A percentile compares a stretch with the other conserved stretches of the same genome.
Conservation (phyloP, 371 early-diverging fungal species). For the Gilbertella persicaria region DNA sequence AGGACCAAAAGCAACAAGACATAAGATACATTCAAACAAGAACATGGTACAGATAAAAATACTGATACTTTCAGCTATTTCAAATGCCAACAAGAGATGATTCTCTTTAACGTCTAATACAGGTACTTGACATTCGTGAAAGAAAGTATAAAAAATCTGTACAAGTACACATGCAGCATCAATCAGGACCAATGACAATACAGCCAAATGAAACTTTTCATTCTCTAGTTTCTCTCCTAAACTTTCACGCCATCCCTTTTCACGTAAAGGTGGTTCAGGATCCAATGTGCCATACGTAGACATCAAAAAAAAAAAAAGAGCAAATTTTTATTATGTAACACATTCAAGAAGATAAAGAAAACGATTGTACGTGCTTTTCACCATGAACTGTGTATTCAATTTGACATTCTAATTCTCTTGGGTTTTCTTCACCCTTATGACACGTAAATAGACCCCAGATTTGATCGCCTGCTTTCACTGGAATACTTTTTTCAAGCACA, state of each 20-base stretch:
- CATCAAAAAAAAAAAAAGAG: constrained; percentile 13
- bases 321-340: neutral
- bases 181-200: constrained; percentile 33
- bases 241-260: constrained; percentile 30
- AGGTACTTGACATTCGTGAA: constrained; percentile 31
- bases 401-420: constrained; percentile 63
- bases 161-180: constrained; percentile 41
- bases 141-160: constrained; percentile 35
- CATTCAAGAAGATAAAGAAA: constrained; percentile 24
- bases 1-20: constrained; percentile 46
- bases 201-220: constrained; percentile 29
- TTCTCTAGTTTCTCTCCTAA: constrained; percentile 43
- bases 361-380: constrained; percentile 31
- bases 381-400: constrained; percentile 50
- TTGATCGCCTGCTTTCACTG: constrained; percentile 43
- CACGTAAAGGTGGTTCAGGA: neutral
- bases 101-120: neutral
- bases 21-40: constrained; percentile 36
- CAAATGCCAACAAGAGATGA: constrained; percentile 25
- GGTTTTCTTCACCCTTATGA: constrained; percentile 54
- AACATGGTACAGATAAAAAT: constrained; percentile 40
- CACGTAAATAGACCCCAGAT: constrained; percentile 62
- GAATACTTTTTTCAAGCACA: constrained; percentile 50
- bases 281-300: constrained; percentile 17
- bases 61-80: constrained; percentile 35